Percentiles rank a stretch among this genome's conserved stretches.
Evolutionary conservation across 2,329 filamentous ascomycete genomes (phyloP).

Genomic region (Pezicula neosporulosa): DNA sequence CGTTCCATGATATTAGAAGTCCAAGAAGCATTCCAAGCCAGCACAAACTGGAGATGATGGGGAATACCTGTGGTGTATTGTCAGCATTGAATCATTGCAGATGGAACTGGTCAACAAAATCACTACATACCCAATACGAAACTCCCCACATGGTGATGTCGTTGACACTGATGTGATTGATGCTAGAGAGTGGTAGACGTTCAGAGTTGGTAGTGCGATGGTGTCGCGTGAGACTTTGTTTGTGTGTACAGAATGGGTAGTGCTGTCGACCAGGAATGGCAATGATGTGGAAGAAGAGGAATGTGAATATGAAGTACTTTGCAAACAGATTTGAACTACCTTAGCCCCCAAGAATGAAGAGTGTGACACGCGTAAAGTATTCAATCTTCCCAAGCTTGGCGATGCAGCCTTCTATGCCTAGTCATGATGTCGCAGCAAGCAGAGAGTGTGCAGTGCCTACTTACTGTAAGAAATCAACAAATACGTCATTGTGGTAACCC

Average conservation of each 20-base stretch:
- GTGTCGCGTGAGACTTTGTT: not conserved
- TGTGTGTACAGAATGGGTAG: not conserved
- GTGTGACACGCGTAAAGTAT: too few species aligned
- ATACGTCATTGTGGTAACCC: too few species aligned
- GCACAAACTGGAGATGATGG: constrained; percentile 61
- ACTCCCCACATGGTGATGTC: constrained; percentile 26
- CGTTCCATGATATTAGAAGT: constrained; percentile 50
- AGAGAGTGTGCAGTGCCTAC: too few species aligned
- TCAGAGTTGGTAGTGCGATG: not conserved
- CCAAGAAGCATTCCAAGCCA: constrained; percentile 26
- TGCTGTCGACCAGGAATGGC: too few species aligned
- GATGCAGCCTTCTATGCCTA: too few species aligned
- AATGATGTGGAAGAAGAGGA: too few species aligned
- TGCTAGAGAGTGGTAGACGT: not conserved
- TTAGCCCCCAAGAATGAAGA: too few species aligned
- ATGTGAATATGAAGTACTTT: too few species aligned
- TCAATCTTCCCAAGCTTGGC: too few species aligned
- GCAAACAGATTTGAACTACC: too few species aligned
- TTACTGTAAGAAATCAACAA: too few species aligned
- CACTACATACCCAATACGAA: constrained; percentile 41
- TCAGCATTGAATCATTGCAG: not conserved
- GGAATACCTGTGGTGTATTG: constrained; percentile 48
- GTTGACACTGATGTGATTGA: not conserved
- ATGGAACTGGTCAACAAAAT: not conserved
- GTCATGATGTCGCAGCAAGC: too few species aligned